A percentile compares a stretch with the other conserved stretches of the same genome.
phyloP scores from a whole-genome alignment of 257 asterid genomes.

The Capsicum baccatum region DNA sequence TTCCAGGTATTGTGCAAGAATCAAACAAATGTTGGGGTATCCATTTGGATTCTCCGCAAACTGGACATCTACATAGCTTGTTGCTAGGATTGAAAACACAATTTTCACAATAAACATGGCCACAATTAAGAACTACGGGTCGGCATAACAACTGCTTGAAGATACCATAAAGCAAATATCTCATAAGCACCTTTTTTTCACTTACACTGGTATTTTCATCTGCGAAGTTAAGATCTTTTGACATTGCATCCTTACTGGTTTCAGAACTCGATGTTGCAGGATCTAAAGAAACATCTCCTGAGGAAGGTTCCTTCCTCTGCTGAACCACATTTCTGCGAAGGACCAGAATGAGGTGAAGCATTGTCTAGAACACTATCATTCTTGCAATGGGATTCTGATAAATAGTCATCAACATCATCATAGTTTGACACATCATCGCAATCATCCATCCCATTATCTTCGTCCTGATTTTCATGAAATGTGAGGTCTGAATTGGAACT shows the following conservation, averaged over 20 bases:
- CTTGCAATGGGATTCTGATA: conserved; percentile 36
- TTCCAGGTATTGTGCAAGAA: conserved; percentile 68
- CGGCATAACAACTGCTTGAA: conserved; percentile 63
- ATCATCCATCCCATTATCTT: no score
- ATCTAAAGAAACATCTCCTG: conserved; percentile 28
- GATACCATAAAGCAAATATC: conserved; percentile 54
- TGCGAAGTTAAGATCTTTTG: conserved; percentile 25
- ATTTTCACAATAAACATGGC: conserved; percentile 72
- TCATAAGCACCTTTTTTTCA: conserved; percentile 38
- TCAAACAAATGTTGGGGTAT: conserved; percentile 62
- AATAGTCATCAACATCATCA: conserved; percentile 33
- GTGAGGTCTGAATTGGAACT: no score
- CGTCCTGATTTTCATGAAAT: no score
- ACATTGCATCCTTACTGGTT: conserved; percentile 27
- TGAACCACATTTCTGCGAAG: conserved; percentile 26
- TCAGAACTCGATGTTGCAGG: conserved; percentile 36
- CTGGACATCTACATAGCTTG: conserved; percentile 57
- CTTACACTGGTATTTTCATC: conserved; percentile 35
- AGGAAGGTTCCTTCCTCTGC: conserved; percentile 28
- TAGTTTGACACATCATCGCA: no score
- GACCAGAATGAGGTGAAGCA: conserved; percentile 30
- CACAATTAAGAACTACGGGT: conserved; percentile 80
- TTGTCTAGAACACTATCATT: conserved; percentile 31
- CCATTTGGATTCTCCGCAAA: conserved; percentile 67
- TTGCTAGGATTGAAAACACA: conserved; percentile 50